Base-by-base conservation (phyloP, 2,329 filamentous ascomycete species). In the Monosporascus sp. region DNA sequence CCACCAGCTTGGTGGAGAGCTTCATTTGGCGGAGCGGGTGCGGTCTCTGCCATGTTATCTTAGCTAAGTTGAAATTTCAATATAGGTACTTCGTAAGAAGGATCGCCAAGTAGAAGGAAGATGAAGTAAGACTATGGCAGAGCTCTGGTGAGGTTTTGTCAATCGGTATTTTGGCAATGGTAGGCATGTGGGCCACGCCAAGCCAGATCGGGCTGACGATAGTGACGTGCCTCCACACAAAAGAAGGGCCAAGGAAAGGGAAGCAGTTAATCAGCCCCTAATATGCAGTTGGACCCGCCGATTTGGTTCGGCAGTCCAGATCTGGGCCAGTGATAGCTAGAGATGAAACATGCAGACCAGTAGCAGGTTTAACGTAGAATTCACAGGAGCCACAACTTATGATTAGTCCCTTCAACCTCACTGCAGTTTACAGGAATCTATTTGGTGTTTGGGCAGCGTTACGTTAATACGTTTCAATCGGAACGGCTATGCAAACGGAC, bases 1-100 rank as follows among this genome's bases (percentile, higher is more conserved):
- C 77, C 78, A 53, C 77, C 78, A 11, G 77, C 77, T 56, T 78
- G 75, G 53, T 67, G 70, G 49, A 69, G 49, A 27, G 72, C 64
- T 47, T 70, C 66, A 7, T 56, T 60, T 6, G 59, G 53, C 31
- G 56, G 52, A 56, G 60, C 55, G 55, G 62, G 57, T 55, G 53
- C 46, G 48, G 57, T 62, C 51, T 61, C 24, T 46, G 43, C 43
- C 20, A 27, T 46, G 22, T 14, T 16, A 1, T 17, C 27, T 7
- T 5, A 6, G 3, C 9, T 11, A 46, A 46, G 24, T 31, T 2
- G 27, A n/a, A 19, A 41, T 5, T 20, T n/a, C 17, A 41, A 20
- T 17, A 19, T 41, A 20, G 38, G 9, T 20, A 19, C 3, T 17
- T 17, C 17, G 19, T 41, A 41, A 41, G 38, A 19, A 31, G 27